phyloP scores from a whole-genome alignment of 2,329 filamentous ascomycete genomes.

The Periconia sp. region DNA sequence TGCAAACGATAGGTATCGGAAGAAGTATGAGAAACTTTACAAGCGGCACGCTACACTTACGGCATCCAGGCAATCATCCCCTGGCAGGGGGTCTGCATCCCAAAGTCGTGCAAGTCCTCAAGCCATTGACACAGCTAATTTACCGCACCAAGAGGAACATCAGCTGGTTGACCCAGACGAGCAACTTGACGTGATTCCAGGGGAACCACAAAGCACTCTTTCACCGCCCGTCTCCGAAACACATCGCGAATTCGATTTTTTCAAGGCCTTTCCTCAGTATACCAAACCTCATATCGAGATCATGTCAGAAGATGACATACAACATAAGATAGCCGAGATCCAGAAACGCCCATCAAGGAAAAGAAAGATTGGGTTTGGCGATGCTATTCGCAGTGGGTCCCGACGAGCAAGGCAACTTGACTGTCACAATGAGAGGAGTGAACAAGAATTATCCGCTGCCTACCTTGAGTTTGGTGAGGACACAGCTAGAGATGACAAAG shows the following conservation, averaged over 20 bases:
- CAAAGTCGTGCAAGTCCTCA: background rate
- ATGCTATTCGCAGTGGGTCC: constrained; percentile 17
- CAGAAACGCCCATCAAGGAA: constrained; percentile 32
- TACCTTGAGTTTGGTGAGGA: constrained; percentile 2
- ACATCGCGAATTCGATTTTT: constrained; percentile 10
- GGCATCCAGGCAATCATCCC: background rate
- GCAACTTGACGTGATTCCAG: background rate
- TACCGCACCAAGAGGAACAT: background rate
- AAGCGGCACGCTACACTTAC: background rate
- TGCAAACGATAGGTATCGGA: background rate
- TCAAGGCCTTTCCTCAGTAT: constrained; percentile 8
- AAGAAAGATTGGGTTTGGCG: constrained; percentile 32
- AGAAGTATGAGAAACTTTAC: constrained; percentile 3
- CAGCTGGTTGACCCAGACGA: constrained; percentile 2
- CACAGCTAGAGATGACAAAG: constrained; percentile 3
- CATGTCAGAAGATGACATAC: constrained; percentile 23
- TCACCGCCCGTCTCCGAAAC: background rate
- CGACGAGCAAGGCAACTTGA: constrained; percentile 9
- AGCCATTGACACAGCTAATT: background rate
- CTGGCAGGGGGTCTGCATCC: background rate
- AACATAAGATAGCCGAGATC: constrained; percentile 25
- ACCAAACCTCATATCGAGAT: constrained; percentile 10
- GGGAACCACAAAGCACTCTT: background rate
- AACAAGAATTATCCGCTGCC: background rate
- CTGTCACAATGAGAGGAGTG: constrained; percentile 20